phyloP scores from a whole-genome alignment of 495 filamentous ascomycete genomes.

The Lasiosphaeris hirsuta region DNA sequence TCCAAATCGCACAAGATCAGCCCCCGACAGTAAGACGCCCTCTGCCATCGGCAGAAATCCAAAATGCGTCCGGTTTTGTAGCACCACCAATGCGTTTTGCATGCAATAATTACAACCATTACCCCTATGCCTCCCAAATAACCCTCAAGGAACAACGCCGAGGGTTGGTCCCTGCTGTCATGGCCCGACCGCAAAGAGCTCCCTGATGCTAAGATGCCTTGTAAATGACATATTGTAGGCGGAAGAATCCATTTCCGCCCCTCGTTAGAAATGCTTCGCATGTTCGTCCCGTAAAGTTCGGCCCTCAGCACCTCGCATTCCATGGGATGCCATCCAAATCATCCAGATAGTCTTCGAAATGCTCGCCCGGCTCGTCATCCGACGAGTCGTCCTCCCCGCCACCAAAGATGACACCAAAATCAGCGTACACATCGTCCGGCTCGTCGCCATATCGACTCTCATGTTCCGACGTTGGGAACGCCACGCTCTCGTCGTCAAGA shows the following conservation, averaged over 20 bases:
- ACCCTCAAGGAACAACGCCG: no score
- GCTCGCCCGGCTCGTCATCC: conserved; percentile 23
- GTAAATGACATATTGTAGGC: background rate
- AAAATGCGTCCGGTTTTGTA: conserved; percentile 8
- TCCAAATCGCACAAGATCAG: no score
- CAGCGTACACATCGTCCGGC: conserved; percentile 46
- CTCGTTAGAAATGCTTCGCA: no score
- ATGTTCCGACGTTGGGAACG: conserved; percentile 44
- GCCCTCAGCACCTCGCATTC: conserved; percentile 26
- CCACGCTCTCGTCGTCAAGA: conserved; percentile 32
- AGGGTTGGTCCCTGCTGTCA: no score
- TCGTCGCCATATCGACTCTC: conserved; percentile 42
- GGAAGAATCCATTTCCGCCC: no score
- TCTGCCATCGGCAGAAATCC: background rate
- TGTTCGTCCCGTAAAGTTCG: background rate
- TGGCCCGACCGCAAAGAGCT: no score
- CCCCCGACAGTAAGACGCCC: background rate
- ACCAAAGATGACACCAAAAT: conserved; percentile 48
- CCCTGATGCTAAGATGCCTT: background rate
- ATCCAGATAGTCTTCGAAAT: conserved; percentile 33
- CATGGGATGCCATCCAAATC: conserved; percentile 36
- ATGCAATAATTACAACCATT: background rate
- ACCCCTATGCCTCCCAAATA: no score
- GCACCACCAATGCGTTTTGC: conserved; percentile 8
- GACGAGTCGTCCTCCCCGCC: conserved; percentile 17